Evolutionary conservation across 345 rosid genomes (phyloP).

Genomic region (Sapria himalayana): DNA sequence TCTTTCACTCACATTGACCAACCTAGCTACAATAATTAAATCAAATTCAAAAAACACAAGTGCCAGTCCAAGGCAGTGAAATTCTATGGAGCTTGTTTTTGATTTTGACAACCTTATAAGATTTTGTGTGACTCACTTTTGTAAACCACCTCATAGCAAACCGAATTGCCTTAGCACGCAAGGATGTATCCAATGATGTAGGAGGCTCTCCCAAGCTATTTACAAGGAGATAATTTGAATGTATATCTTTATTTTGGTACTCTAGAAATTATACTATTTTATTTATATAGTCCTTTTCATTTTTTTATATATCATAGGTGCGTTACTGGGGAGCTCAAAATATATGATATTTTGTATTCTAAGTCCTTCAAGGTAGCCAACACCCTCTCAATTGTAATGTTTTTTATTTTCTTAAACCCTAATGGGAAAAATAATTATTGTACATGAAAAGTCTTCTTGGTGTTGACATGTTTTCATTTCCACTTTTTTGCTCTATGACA

Average conservation of each 20-base stretch:
- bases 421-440: too few relatives aligned
- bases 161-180: slow-evolving; percentile 39
- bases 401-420: too few relatives aligned
- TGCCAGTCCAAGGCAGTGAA: slow-evolving; percentile 51
- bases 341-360: slow-evolving; percentile 34
- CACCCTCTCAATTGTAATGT: slow-evolving; percentile 48
- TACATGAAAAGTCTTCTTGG: too few relatives aligned
- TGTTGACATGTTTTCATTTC: too few relatives aligned
- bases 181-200: slow-evolving; percentile 37
- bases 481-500: too few relatives aligned
- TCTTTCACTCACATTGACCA: too few relatives aligned
- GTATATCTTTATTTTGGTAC: background rate
- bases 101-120: slow-evolving; percentile 64
- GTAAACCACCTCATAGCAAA: slow-evolving; percentile 41
- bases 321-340: slow-evolving; percentile 49
- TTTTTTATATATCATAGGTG: slow-evolving; percentile 6
- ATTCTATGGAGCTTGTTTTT: slow-evolving; percentile 51
- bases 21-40: too few relatives aligned
- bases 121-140: slow-evolving; percentile 62
- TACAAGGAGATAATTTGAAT: slow-evolving; percentile 34
- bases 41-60: slow-evolving; percentile 72
- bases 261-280: background rate
- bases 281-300: background rate
- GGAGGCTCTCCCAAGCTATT: slow-evolving; percentile 67
- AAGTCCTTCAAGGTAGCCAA: slow-evolving; percentile 39